Conservation (phyloP, 2,329 filamentous ascomycete genomes). For the Colletotrichum somersetense region DNA sequence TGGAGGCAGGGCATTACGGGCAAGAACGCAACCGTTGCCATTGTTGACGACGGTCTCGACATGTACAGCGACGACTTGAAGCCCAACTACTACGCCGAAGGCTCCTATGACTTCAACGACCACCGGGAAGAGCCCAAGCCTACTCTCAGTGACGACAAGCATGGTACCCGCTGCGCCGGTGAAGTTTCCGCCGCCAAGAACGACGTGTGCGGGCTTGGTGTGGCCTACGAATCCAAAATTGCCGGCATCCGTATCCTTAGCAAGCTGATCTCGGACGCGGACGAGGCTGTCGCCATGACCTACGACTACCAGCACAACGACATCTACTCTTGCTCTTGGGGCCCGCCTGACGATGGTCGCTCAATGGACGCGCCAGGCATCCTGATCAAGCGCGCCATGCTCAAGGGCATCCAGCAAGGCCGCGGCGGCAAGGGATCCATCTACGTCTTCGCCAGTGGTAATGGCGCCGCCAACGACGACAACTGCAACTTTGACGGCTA, state of each 20-base stretch:
- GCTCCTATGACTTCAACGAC: slow-evolving; percentile 98
- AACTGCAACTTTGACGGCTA: slow-evolving; percentile 99
- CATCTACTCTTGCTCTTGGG: slow-evolving; percentile 99
- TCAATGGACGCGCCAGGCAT: slow-evolving; percentile 96
- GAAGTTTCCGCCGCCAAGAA: slow-evolving; percentile 95
- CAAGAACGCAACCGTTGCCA: slow-evolving; percentile 88
- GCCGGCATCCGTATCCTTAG: slow-evolving; percentile 94
- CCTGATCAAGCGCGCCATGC: slow-evolving; percentile 89
- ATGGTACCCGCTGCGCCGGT: slow-evolving; percentile 94
- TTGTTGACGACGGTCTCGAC: slow-evolving; percentile 95
- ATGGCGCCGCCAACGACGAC: slow-evolving; percentile 87
- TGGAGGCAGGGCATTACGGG: slow-evolving; percentile 94
- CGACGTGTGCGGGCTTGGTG: slow-evolving; percentile 93
- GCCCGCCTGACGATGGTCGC: slow-evolving; percentile 90
- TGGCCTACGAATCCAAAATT: slow-evolving; percentile 92
- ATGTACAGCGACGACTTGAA: slow-evolving; percentile 95
- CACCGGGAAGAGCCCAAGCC: slow-evolving; percentile 82
- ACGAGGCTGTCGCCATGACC: slow-evolving; percentile 93
- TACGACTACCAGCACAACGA: slow-evolving; percentile 92
- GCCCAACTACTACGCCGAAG: slow-evolving; percentile 91
- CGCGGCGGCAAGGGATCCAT: slow-evolving; percentile 87
- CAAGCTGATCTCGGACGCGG: slow-evolving; percentile 88
- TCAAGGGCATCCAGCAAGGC: slow-evolving; percentile 91
- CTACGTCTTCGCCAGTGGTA: slow-evolving; percentile 97
- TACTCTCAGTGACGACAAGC: slow-evolving; percentile 84